Percentiles rank a stretch among this genome's conserved stretches.
Evolutionary conservation across 2,329 filamentous ascomycete genomes (phyloP).

Genomic region (Ascochyta viciae-villosae): DNA sequence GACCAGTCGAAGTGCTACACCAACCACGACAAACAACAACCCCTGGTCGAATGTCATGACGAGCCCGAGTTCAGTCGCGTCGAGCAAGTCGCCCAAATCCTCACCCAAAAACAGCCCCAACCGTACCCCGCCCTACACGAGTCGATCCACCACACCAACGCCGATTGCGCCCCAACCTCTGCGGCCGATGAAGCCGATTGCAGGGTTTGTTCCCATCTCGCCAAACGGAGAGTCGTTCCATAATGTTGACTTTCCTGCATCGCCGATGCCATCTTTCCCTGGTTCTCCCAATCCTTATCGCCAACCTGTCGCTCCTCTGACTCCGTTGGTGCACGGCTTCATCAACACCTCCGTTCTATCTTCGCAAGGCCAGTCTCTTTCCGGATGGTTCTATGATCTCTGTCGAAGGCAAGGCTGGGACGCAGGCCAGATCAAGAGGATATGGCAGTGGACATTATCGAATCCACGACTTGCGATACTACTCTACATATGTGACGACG

Average conservation of each 20-base stretch:
- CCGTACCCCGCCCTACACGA: conserved; percentile 48
- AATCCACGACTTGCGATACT: conserved; percentile 49
- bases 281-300: conserved; percentile 48
- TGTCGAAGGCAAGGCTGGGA: conserved; percentile 48
- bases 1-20: conserved; percentile 47
- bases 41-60: conserved; percentile 48
- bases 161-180: conserved; percentile 49
- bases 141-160: conserved; percentile 46
- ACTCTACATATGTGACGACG: conserved; percentile 49
- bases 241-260: conserved; percentile 37
- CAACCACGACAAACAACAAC: conserved; percentile 47
- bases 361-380: conserved; percentile 47
- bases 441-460: conserved; percentile 51
- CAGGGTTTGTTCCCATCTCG: conserved; percentile 46
- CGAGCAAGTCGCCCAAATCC: conserved; percentile 39
- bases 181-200: conserved; percentile 40
- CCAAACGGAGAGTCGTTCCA: conserved; percentile 43
- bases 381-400: conserved; percentile 47
- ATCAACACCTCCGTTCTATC: conserved; percentile 46
- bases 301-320: conserved; percentile 32
- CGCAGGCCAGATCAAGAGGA: conserved; percentile 41
- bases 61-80: conserved; percentile 40
- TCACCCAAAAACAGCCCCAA: conserved; percentile 47
- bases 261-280: conserved; percentile 34
- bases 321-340: conserved; percentile 45